These are phyloP conservation scores for Neurospora sp. DNA, from an alignment of 495 filamentous ascomycete species.

Conservation along the genomic window DNA sequence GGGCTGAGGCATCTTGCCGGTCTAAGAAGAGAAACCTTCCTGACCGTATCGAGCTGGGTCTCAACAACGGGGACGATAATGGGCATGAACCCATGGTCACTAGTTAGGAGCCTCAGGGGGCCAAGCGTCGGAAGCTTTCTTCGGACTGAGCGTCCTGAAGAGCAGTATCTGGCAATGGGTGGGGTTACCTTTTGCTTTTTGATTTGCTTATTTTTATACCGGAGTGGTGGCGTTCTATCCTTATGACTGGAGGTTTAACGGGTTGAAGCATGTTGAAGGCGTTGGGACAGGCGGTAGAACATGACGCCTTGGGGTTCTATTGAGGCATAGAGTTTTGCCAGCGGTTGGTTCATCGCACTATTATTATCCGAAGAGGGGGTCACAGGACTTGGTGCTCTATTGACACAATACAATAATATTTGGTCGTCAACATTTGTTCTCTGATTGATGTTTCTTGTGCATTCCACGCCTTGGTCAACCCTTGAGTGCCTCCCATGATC, in stretches of 20 bases:
- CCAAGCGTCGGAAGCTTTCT: background rate
- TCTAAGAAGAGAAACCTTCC: slow-evolving; percentile 68
- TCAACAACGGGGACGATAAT: slow-evolving; percentile 40
- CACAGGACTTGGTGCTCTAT: background rate
- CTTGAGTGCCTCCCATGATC: no score
- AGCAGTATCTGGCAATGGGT: background rate
- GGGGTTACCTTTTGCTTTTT: background rate
- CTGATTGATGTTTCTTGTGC: no score
- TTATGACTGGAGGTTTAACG: background rate
- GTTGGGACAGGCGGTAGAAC: background rate
- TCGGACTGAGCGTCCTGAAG: background rate
- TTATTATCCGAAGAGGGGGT: background rate
- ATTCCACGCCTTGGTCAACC: no score
- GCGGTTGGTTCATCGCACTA: background rate
- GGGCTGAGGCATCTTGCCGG: slow-evolving; percentile 71
- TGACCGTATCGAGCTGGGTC: slow-evolving; percentile 57
- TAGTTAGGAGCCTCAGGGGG: background rate
- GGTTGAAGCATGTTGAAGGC: background rate
- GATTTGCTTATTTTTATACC: background rate
- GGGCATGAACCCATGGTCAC: slow-evolving; percentile 54
- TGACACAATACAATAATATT: background rate
- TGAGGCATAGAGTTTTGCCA: background rate
- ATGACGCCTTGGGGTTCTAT: background rate
- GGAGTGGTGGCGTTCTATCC: background rate
- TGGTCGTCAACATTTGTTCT: background rate